Conservation (phyloP, 805 yeast species). For the Metschnikowia anglica region DNA sequence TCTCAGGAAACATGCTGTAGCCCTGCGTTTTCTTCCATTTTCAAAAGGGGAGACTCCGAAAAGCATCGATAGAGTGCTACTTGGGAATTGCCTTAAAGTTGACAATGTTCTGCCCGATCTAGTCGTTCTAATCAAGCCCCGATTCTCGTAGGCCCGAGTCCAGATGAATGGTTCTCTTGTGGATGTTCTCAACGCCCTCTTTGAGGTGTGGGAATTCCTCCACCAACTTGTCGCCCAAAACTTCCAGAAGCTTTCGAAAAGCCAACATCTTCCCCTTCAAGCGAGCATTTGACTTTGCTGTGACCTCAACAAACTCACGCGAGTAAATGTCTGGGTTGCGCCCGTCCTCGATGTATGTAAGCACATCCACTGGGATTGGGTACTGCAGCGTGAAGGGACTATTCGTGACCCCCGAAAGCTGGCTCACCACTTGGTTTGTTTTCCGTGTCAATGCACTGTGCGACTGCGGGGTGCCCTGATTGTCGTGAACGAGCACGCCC, state of each 20-base stretch:
- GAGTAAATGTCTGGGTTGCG: slow-evolving; percentile 97
- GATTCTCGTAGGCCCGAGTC: slow-evolving; percentile 24
- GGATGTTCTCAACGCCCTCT: slow-evolving; percentile 55
- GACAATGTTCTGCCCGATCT: not conserved
- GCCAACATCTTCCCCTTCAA: slow-evolving; percentile 82
- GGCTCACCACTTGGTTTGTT: slow-evolving; percentile 43
- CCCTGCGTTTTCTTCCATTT: too few species aligned
- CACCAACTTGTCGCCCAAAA: slow-evolving; percentile 64
- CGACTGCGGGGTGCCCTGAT: slow-evolving; percentile 83
- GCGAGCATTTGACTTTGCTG: slow-evolving; percentile 85
- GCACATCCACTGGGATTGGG: slow-evolving; percentile 77
- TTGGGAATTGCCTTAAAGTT: not conserved
- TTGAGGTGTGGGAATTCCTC: slow-evolving; percentile 79
- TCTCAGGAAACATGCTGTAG: too few species aligned
- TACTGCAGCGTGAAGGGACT: slow-evolving; percentile 35
- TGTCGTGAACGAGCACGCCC: slow-evolving; percentile 91
- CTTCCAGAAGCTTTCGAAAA: slow-evolving; percentile 58
- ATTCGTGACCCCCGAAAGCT: slow-evolving; percentile 34
- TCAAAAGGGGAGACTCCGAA: too few species aligned
- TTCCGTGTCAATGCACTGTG: slow-evolving; percentile 45
- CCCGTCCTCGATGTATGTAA: slow-evolving; percentile 91
- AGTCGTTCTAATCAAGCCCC: not conserved
- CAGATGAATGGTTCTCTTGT: slow-evolving; percentile 30
- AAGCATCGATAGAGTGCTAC: too few species aligned
- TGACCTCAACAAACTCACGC: slow-evolving; percentile 91